Evolutionary conservation across 2,329 filamentous ascomycete genomes (phyloP), one percentile per base, ranked within the genome.

Genomic region (Colletotrichum trifolii): DNA sequence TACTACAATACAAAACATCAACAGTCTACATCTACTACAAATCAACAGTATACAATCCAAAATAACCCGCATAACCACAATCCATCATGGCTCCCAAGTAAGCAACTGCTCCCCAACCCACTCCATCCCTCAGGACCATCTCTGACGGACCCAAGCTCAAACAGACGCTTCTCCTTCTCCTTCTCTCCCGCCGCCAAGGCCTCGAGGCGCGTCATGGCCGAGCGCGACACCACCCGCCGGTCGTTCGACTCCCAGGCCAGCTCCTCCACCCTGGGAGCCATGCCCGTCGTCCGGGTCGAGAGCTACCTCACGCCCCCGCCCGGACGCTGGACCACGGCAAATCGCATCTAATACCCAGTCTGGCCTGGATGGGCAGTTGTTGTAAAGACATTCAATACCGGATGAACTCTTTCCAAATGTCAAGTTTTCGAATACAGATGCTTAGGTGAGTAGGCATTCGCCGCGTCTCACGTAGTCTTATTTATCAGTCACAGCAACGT

Each of bases 111-210:
- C n/a, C 13, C n/a, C 5, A 17, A 15, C 12, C 35, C 5, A 11
- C 13, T 10, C 4, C 15, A 12, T 34, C 15, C 5, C 11, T 5
- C 12, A 46, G 12, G 12, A 15, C 2, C 33, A 35, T 12, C 9
- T 9, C 40, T 53, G 12, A 66, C n/a, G 15, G 6, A 8, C 4
- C 25, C 5, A 25, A 66, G 60, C 60, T 59, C 53, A 6, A 54
- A 58, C 53, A 53, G 49, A 45, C 64, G 64, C 9, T 54, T 58
- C 42, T 66, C 64, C 8, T 54, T 54, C 49, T 39, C 47, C 13
- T 35, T 66, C 15, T 66, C 64, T 4, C 64, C 64, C n/a, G 64
- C 64, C 2, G 36, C 40, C 10, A 66, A 59, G 34, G 64, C 64
- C 2, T 54, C 53, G 13, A 58, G 54, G 48, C 42, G 60, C 6